Percentiles rank a stretch among this genome's conserved stretches.
These are phyloP conservation scores for Skeletonema potamos DNA, from an alignment of 108 stramenopile genomes.

Conservation along the genomic window DNA sequence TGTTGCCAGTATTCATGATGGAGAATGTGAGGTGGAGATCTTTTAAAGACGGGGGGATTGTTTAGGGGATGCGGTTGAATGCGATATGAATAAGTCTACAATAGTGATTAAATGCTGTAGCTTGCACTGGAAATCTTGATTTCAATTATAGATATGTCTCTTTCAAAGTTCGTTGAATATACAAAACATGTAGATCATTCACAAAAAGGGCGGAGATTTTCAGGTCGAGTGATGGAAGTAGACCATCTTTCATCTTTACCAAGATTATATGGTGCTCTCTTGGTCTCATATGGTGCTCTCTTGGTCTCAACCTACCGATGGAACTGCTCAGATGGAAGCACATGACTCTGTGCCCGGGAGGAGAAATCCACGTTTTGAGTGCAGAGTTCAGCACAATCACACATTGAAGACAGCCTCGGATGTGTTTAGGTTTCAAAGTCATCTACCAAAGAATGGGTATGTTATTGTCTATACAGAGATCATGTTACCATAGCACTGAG, in stretches of 20 bases:
- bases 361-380: slow-evolving; percentile 1
- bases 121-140: no score
- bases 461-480: background rate
- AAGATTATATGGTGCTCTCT: background rate
- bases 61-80: background rate
- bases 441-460: slow-evolving; percentile 1
- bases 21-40: slow-evolving; percentile 38
- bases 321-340: background rate
- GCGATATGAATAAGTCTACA: background rate
- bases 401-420: background rate
- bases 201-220: no score
- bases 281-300: background rate
- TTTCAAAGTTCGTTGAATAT: no score
- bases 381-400: slow-evolving; percentile 4
- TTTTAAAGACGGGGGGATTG: slow-evolving; percentile 6
- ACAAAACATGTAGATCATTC: no score
- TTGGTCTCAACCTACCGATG: slow-evolving; percentile 1
- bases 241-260: slow-evolving; percentile 1
- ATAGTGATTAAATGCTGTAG: background rate
- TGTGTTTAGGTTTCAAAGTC: background rate
- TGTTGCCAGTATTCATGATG: slow-evolving; percentile 32
- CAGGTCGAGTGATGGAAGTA: background rate
- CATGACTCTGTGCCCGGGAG: background rate
- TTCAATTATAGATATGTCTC: no score
- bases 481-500: background rate